These are phyloP conservation scores for Ampelomyces quisqualis DNA, from an alignment of 2,329 filamentous ascomycete genomes.

Conservation along the genomic window DNA sequence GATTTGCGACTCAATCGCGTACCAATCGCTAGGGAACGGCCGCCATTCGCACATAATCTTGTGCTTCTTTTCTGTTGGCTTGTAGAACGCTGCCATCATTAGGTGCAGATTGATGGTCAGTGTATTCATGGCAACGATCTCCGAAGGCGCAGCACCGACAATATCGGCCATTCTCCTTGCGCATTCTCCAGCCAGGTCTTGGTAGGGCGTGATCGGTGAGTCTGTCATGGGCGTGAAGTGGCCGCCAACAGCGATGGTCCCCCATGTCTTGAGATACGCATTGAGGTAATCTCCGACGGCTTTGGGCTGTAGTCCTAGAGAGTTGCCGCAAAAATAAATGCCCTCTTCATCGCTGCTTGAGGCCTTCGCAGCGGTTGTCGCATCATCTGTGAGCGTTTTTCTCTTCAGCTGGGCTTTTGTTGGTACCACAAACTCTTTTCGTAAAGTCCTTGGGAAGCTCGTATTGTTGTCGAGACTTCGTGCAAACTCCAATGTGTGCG, in stretches of 20 bases:
- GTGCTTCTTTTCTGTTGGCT: slow-evolving; percentile 62
- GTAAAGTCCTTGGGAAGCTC: slow-evolving; percentile 45
- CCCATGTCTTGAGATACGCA: slow-evolving; percentile 79
- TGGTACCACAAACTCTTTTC: slow-evolving; percentile 74
- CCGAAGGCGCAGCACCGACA: slow-evolving; percentile 69
- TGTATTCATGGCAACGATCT: slow-evolving; percentile 86
- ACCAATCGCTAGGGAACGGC: slow-evolving; percentile 86
- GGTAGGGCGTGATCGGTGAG: slow-evolving; percentile 70
- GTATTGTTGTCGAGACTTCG: slow-evolving; percentile 30
- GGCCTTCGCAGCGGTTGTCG: slow-evolving; percentile 23
- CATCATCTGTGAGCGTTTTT: slow-evolving; percentile 50
- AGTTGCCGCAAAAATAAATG: slow-evolving; percentile 88
- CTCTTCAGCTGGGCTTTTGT: slow-evolving; percentile 70
- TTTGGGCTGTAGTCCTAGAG: slow-evolving; percentile 78
- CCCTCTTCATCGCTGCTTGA: slow-evolving; percentile 48
- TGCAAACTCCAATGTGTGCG: slow-evolving; percentile 28
- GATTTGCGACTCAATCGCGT: slow-evolving; percentile 80
- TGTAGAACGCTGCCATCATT: slow-evolving; percentile 83
- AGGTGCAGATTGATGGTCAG: slow-evolving; percentile 79
- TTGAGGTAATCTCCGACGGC: slow-evolving; percentile 65
- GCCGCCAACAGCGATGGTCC: slow-evolving; percentile 76
- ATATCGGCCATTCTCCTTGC: slow-evolving; percentile 68
- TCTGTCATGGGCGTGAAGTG: slow-evolving; percentile 72
- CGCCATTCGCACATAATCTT: slow-evolving; percentile 86
- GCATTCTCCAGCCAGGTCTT: slow-evolving; percentile 74